Evolutionary conservation across 176 grass and related monocot species (phyloP).

Genomic region (Carex littledalei): DNA sequence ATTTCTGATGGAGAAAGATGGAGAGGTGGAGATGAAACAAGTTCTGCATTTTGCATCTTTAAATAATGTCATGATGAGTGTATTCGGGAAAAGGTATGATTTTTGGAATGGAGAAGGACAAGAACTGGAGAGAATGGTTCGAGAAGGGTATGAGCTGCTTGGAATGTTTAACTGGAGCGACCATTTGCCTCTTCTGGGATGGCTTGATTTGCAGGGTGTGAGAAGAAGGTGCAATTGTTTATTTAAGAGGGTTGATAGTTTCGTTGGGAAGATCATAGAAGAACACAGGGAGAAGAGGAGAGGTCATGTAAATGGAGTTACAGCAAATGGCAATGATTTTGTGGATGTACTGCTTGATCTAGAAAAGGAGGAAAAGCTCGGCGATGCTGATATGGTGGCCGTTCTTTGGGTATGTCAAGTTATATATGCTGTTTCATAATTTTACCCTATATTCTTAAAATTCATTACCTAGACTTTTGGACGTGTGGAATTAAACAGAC

Average conservation of each 20-base stretch:
- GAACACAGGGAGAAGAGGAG: conserved; percentile 10
- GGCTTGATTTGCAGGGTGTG: conserved; percentile 35
- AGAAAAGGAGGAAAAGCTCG: conserved; percentile 19
- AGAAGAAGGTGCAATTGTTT: conserved; percentile 23
- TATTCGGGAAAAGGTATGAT: conserved; percentile 32
- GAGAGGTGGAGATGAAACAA: conserved; percentile 12
- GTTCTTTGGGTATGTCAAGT: conserved; percentile 31
- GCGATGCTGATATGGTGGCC: conserved; percentile 33
- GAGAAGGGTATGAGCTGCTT: conserved; percentile 34
- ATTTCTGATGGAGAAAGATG: conserved; percentile 4
- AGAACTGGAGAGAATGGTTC: conserved; percentile 24
- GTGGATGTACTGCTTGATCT: conserved; percentile 29
- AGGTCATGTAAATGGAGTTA: not conserved
- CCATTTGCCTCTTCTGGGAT: conserved; percentile 26
- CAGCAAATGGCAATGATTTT: not conserved
- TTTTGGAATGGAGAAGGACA: conserved; percentile 17
- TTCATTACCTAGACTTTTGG: not conserved
- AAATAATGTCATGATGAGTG: conserved; percentile 26
- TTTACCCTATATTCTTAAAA: not conserved
- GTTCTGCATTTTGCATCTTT: conserved; percentile 26
- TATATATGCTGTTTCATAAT: not conserved
- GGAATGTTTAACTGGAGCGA: conserved; percentile 37
- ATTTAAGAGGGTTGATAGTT: conserved; percentile 12
- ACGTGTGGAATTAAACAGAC: not conserved
- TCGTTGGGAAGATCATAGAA: conserved; percentile 31